Evolutionary conservation across 1,139 yeast genomes (phyloP).

Genomic region (Entelexis paramagnoliae): DNA sequence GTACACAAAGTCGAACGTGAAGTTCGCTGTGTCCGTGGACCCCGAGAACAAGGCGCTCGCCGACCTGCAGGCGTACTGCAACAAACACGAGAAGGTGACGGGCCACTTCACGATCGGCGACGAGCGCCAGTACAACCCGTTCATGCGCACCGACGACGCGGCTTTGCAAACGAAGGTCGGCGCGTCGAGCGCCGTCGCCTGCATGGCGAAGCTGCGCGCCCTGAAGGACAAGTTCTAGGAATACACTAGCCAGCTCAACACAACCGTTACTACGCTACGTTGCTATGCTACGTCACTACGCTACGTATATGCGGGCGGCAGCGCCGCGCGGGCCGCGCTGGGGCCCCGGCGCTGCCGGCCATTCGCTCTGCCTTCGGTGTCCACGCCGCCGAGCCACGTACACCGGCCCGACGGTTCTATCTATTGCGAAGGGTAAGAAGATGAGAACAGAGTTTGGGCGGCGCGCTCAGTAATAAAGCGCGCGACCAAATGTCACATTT

Average conservation of each 20-base stretch:
- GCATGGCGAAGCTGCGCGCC: slow-evolving; percentile 59
- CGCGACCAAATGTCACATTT: slow-evolving; percentile 1
- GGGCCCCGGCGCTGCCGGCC: background rate
- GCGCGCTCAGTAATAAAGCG: background rate
- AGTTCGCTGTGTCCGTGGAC: slow-evolving; percentile 55
- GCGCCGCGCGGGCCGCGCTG: background rate
- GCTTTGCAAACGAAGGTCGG: slow-evolving; percentile 43
- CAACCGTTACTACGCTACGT: too few species aligned
- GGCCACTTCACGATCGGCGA: slow-evolving; percentile 79
- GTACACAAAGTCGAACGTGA: slow-evolving; percentile 73
- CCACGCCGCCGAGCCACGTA: slow-evolving; percentile 44
- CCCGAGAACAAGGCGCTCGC: slow-evolving; percentile 47
- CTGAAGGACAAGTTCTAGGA: slow-evolving; percentile 43
- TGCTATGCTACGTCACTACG: too few species aligned
- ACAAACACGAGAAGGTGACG: slow-evolving; percentile 58
- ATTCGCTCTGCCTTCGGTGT: slow-evolving; percentile 51
- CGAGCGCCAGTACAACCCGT: slow-evolving; percentile 77
- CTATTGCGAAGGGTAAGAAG: slow-evolving; percentile 20
- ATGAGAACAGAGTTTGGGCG: slow-evolving; percentile 3
- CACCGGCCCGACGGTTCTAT: slow-evolving; percentile 15
- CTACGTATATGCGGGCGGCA: background rate
- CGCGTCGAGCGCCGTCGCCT: slow-evolving; percentile 38
- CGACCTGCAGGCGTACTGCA: slow-evolving; percentile 43
- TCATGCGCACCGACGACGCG: slow-evolving; percentile 63
- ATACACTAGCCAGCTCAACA: too few species aligned